Percentiles rank a stretch among this genome's conserved stretches.
phyloP scores from a whole-genome alignment of 352 stramenopile genomes.

The Chrysophaeum taylorii region DNA sequence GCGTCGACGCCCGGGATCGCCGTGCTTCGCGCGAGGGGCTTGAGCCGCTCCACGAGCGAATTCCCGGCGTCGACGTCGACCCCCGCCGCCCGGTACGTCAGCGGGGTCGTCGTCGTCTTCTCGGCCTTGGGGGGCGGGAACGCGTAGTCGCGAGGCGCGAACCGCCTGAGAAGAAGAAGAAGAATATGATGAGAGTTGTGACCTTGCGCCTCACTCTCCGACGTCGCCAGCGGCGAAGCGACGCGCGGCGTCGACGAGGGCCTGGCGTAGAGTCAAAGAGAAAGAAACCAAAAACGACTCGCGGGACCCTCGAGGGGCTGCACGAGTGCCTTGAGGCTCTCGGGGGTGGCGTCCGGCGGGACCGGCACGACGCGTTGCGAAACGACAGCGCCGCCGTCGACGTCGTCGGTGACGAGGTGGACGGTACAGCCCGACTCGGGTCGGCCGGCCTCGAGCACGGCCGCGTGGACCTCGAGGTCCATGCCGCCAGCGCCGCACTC shows the following conservation, averaged over 20 bases:
- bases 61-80: constrained; percentile 96
- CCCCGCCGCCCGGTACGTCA: constrained; percentile 93
- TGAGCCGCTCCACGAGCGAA: constrained; percentile 89
- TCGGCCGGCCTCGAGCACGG: constrained; percentile 89
- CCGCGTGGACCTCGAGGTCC: constrained; percentile 94
- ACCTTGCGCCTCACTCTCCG: not conserved
- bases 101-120: constrained; percentile 59
- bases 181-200: not conserved
- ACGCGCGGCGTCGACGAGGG: constrained; percentile 74
- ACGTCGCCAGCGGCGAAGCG: constrained; percentile 34
- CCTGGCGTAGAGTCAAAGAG: too few relatives aligned
- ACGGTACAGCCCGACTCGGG: constrained; percentile 92
- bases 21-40: constrained; percentile 94
- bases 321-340: constrained; percentile 90
- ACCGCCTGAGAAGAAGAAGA: constrained; percentile 7
- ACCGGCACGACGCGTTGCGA: constrained; percentile 88
- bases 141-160: not conserved
- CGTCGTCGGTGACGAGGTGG: constrained; percentile 92
- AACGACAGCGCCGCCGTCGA: constrained; percentile 94
- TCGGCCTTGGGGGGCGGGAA: constrained; percentile 17
- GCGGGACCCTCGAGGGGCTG: constrained; percentile 87
- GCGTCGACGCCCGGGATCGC: constrained; percentile 84
- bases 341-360: constrained; percentile 63
- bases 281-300: too few relatives aligned
- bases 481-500: constrained; percentile 98